phyloP scores from a whole-genome alignment of 2,329 filamentous ascomycete species.

The Verticillium tricorpus region DNA sequence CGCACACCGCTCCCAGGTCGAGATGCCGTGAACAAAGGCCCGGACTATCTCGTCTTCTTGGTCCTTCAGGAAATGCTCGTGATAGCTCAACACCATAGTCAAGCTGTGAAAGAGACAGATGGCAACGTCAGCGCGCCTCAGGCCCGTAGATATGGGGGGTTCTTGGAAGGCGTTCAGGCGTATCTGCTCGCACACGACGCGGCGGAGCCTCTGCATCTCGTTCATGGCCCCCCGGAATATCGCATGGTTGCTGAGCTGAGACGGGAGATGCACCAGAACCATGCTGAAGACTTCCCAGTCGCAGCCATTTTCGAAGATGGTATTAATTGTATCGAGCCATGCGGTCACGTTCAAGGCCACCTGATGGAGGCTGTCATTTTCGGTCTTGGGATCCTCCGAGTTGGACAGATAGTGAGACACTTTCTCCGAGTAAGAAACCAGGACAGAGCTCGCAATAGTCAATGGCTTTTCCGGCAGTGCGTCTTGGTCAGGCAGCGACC shows the following conservation, averaged over 20 bases:
- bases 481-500: slow-evolving; percentile 53
- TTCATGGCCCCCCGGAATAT: slow-evolving; percentile 71
- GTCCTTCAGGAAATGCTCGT: slow-evolving; percentile 74
- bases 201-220: slow-evolving; percentile 72
- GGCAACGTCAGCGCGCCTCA: slow-evolving; percentile 83
- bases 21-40: slow-evolving; percentile 80
- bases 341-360: slow-evolving; percentile 53
- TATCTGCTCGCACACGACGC: slow-evolving; percentile 77
- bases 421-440: slow-evolving; percentile 35
- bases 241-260: slow-evolving; percentile 85
- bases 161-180: slow-evolving; percentile 73
- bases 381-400: slow-evolving; percentile 11
- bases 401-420: slow-evolving; percentile 11
- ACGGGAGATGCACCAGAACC: slow-evolving; percentile 77
- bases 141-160: slow-evolving; percentile 70
- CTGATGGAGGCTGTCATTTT: slow-evolving; percentile 16
- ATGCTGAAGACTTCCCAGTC: slow-evolving; percentile 96
- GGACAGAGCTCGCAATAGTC: slow-evolving; percentile 42
- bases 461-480: slow-evolving; percentile 47
- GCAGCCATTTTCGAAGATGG: slow-evolving; percentile 63
- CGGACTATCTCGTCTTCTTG: slow-evolving; percentile 89
- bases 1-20: slow-evolving; percentile 78
- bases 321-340: slow-evolving; percentile 75
- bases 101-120: slow-evolving; percentile 84
- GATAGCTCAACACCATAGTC: slow-evolving; percentile 86